A percentile compares a stretch with the other conserved stretches of the same genome.
These are phyloP conservation scores for Fusarium mexicanum DNA, from an alignment of 2,329 filamentous ascomycete species.

Conservation along the genomic window DNA sequence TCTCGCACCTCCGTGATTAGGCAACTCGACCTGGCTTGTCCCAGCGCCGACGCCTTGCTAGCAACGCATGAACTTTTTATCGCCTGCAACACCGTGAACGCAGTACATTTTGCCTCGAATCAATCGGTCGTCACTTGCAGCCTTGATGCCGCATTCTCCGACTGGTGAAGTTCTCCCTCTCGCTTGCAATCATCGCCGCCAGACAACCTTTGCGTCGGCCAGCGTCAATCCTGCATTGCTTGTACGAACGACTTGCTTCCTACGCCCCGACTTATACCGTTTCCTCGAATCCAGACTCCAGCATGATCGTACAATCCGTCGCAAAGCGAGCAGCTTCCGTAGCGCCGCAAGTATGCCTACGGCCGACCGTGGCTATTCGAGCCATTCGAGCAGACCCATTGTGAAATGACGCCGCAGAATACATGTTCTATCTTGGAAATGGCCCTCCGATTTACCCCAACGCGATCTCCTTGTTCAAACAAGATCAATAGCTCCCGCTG, in stretches of 20 bases:
- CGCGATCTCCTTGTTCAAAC: not conserved
- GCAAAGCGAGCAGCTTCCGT: not conserved
- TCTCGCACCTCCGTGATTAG: not conserved
- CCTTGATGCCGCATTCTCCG: not conserved
- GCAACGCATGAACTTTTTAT: not conserved
- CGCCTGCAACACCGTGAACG: not conserved
- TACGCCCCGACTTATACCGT: too few relatives aligned
- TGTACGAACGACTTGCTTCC: fast-evolving
- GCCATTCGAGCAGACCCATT: too few relatives aligned
- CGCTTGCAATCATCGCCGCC: too few relatives aligned
- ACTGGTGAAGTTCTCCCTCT: too few relatives aligned
- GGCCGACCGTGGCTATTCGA: not conserved
- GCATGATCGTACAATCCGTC: not conserved
- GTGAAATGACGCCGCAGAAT: not conserved
- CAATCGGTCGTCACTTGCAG: not conserved
- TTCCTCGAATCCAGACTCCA: not conserved
- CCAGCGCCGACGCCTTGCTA: not conserved
- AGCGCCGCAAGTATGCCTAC: not conserved
- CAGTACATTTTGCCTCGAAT: not conserved
- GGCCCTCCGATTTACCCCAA: not conserved
- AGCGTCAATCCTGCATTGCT: not conserved
- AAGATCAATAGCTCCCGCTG: not conserved
- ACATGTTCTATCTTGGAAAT: too few relatives aligned
- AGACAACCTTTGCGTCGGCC: not conserved
- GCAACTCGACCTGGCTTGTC: not conserved